These are phyloP conservation scores for Botrytis sinoallii DNA, from an alignment of 2,329 filamentous ascomycete species.

Conservation along the genomic window DNA sequence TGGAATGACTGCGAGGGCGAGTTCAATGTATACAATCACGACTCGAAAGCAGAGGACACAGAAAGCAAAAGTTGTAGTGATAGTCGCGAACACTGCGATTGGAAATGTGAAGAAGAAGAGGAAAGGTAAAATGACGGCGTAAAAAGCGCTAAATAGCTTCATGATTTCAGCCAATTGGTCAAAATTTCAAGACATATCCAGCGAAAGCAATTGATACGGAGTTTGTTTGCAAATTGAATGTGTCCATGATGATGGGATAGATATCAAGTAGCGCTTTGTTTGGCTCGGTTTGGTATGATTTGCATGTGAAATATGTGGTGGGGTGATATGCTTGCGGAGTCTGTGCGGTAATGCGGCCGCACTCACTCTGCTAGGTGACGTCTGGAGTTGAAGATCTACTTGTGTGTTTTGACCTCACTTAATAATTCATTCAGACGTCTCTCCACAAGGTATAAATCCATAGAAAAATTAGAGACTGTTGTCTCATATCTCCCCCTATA, in stretches of 20 bases:
- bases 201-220: background rate
- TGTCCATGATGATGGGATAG: background rate
- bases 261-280: slow-evolving; percentile 5
- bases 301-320: slow-evolving; percentile 12
- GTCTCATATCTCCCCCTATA: background rate
- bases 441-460: background rate
- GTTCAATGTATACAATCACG: slow-evolving; percentile 60
- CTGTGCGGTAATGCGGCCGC: slow-evolving; percentile 9
- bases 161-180: slow-evolving; percentile 38
- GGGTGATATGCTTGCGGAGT: background rate
- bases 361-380: background rate
- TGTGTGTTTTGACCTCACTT: slow-evolving; percentile 8
- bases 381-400: background rate
- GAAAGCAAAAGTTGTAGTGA: slow-evolving; percentile 62
- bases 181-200: background rate
- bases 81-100: slow-evolving; percentile 58
- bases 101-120: slow-evolving; percentile 61
- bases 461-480: background rate
- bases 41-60: slow-evolving; percentile 59
- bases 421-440: background rate
- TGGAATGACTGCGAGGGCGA: slow-evolving; percentile 55
- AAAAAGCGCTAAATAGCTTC: slow-evolving; percentile 53
- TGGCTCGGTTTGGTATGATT: background rate
- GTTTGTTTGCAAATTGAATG: background rate
- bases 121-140: slow-evolving; percentile 58